Evolutionary conservation across 352 stramenopile genomes (phyloP).

Genomic region (Elongisporangium anandrum): DNA sequence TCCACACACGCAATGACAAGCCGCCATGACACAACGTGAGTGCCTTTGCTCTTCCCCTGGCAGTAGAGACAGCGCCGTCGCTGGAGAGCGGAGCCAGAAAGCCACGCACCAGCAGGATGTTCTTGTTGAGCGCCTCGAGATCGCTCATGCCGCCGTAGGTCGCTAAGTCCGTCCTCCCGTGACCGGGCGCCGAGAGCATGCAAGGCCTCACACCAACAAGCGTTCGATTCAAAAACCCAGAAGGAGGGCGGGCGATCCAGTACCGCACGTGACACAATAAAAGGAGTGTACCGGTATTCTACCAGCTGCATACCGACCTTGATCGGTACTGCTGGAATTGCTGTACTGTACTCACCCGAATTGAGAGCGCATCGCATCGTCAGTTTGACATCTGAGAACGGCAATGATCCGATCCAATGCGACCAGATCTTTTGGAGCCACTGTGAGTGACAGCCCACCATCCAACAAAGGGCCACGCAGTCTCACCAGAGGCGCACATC

Average conservation of each 20-base stretch:
- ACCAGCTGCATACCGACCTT: neutral
- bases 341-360: neutral
- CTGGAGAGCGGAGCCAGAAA: neutral
- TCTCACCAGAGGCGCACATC: too few species aligned
- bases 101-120: slow-evolving; percentile 67
- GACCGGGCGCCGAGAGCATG: neutral
- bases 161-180: neutral
- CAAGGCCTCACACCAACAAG: neutral
- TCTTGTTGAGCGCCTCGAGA: slow-evolving; percentile 75
- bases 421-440: neutral
- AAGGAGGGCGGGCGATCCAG: neutral
- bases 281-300: neutral
- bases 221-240: neutral
- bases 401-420: neutral
- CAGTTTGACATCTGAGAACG: neutral
- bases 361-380: neutral
- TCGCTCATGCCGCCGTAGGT: neutral
- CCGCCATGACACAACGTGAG: neutral
- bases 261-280: neutral
- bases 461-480: neutral
- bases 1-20: neutral
- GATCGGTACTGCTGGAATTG: neutral
- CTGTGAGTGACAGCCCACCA: neutral
- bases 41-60: neutral
- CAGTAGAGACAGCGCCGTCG: neutral